These are phyloP conservation scores for Suillus fuscotomentosus DNA, from an alignment of 768 basidiomycete genomes.

Conservation along the genomic window DNA sequence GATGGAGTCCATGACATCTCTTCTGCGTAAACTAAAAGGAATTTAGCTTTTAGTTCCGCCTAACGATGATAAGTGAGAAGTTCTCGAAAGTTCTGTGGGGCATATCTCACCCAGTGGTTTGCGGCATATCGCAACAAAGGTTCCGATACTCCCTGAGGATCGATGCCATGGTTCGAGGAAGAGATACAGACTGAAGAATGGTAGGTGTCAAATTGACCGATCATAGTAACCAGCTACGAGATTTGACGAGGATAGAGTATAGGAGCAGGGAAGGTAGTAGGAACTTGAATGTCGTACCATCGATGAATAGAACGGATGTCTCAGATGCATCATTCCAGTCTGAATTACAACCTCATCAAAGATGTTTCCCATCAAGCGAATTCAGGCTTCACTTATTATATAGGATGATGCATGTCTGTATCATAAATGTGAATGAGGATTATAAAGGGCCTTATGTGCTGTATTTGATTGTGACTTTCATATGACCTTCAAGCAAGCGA, in stretches of 20 bases:
- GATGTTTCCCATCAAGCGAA: neutral
- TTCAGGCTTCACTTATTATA: neutral
- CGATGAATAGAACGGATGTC: neutral
- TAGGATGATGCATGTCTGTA: neutral
- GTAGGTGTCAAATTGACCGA: neutral
- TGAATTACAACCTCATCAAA: neutral
- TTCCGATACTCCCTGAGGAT: neutral
- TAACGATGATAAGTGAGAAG: neutral
- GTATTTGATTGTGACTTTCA: no score
- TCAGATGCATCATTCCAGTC: neutral
- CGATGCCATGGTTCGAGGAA: neutral
- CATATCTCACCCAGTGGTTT: neutral
- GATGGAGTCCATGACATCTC: neutral
- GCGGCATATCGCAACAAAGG: neutral
- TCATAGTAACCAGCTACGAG: neutral
- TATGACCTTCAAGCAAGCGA: no score
- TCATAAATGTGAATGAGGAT: neutral
- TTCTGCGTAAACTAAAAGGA: neutral
- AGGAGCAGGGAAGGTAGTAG: neutral
- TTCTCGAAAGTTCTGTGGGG: neutral
- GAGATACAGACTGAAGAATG: neutral
- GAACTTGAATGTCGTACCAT: neutral
- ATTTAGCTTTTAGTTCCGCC: neutral
- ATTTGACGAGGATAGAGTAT: neutral
- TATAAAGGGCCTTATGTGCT: no score